Base-by-base conservation (phyloP, 2,329 filamentous ascomycete species). In the Aspergillus sclerotialis region DNA sequence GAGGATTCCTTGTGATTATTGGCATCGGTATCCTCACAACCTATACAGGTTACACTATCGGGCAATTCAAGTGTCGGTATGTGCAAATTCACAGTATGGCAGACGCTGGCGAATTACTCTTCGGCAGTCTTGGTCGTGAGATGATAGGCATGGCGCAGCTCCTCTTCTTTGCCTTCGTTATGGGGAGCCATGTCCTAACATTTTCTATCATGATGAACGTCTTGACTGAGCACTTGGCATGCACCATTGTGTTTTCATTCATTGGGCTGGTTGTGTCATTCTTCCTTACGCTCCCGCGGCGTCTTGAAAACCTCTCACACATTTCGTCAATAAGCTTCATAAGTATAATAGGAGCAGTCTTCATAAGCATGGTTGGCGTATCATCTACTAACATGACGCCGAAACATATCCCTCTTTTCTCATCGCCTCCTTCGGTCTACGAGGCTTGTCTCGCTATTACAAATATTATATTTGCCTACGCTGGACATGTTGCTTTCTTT, bases 391-490 rank as follows among this genome's bases (percentile, higher is more conserved):
- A 31, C 59, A 60, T 33, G 61, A 61, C 12, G 50, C 59, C 32
- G 36, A 45, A 21, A 42, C 44, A 19, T 46, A 50, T 17, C 44
- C 58, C 30, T 32, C 50, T 26, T 44, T 54, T 27, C 51, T 57
- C 12, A 45, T 53, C 24, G 40, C 58, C 7, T 42, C 70, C 3
- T 56, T 52, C 26, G n/a, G 64, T 80, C 19, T 61, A 66, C 21
- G 64, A 72, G 26, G 74, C 62, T 17, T 78, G 80, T 48, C 67
- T 76, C 28, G 69, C 74, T 18, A 65, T 80, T 36, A 68, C 66
- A 47, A 82, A 83, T 60, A 82, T 85, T 35, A 66, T 82, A 33
- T 76, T 85, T 42, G 78, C 80, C 35, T 85, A 79, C 61, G 64
- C 61, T 29, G 76, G 75, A n/a, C 75, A 80, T 52, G 72, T 78